Conservation (phyloP, 371 early-diverging fungal species). For the Haplosporangium sp. region DNA sequence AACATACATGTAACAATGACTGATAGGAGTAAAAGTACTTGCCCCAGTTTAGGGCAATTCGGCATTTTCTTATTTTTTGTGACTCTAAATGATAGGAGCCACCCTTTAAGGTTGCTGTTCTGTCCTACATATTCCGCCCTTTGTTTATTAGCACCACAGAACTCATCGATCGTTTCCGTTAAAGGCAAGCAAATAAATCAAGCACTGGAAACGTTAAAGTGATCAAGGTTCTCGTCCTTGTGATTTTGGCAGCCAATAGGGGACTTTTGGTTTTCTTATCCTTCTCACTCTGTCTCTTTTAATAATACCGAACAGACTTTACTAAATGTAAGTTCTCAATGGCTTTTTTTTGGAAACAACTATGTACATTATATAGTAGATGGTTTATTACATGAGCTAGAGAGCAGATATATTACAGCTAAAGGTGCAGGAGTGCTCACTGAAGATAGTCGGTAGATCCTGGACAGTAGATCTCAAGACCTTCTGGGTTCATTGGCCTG, state of each 20-base stretch:
- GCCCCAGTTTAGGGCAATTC: conserved; percentile 18
- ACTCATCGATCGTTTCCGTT: conserved; percentile 17
- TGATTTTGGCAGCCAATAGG: conserved; percentile 4
- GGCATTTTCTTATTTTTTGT: conserved; percentile 18
- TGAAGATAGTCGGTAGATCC: conserved; percentile 64
- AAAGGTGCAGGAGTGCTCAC: conserved; percentile 29
- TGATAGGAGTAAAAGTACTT: neutral
- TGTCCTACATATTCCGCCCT: neutral
- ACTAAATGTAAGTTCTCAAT: neutral
- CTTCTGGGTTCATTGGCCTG: conserved; percentile 50
- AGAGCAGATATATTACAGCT: neutral
- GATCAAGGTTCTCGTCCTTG: neutral
- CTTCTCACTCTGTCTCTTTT: neutral
- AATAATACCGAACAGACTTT: neutral
- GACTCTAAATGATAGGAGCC: conserved; percentile 15
- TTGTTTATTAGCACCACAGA: neutral
- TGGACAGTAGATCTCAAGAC: conserved; percentile 62
- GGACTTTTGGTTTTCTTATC: conserved; percentile 1
- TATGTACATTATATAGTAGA: neutral
- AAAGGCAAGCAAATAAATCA: conserved; percentile 19
- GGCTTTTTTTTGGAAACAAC: too few species aligned
- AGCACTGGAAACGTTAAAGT: neutral
- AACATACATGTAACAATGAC: too few species aligned
- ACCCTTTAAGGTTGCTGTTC: neutral
- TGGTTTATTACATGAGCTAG: neutral